These are phyloP conservation scores for Silene noctiflora DNA, from an alignment of 179 eudicot species.

Conservation along the genomic window DNA sequence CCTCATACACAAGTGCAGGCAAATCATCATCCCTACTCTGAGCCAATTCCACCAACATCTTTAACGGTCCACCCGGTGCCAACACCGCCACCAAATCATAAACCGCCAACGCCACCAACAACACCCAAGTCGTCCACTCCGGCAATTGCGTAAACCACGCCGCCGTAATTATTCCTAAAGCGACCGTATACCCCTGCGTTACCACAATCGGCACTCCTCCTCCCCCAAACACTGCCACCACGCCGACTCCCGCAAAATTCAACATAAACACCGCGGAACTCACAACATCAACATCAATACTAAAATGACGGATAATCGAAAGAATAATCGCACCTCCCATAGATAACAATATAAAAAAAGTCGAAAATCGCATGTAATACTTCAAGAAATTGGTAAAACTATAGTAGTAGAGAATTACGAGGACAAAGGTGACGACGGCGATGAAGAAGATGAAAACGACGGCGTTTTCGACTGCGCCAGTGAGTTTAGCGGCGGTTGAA, in stretches of 20 bases:
- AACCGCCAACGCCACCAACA: slow-evolving; percentile 72
- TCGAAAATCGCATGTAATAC: slow-evolving; percentile 71
- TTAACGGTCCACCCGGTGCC: slow-evolving; percentile 92
- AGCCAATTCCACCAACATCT: slow-evolving; percentile 76
- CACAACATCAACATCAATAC: slow-evolving; percentile 49
- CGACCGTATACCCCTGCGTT: slow-evolving; percentile 67
- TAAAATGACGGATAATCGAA: slow-evolving; percentile 49
- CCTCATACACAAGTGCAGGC: slow-evolving; percentile 84
- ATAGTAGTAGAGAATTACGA: slow-evolving; percentile 80
- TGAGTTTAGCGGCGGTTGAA: slow-evolving; percentile 54
- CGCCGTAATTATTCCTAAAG: slow-evolving; percentile 76
- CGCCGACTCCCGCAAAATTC: slow-evolving; percentile 68
- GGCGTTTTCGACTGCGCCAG: slow-evolving; percentile 78
- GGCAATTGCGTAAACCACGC: slow-evolving; percentile 92
- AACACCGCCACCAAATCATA: slow-evolving; percentile 89
- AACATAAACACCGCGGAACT: slow-evolving; percentile 45
- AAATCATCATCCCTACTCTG: slow-evolving; percentile 74
- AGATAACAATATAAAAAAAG: slow-evolving; percentile 55
- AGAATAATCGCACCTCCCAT: slow-evolving; percentile 74
- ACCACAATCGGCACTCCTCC: slow-evolving; percentile 67
- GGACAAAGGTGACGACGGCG: slow-evolving; percentile 63
- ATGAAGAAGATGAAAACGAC: slow-evolving; percentile 67
- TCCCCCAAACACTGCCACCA: slow-evolving; percentile 54
- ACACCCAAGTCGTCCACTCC: slow-evolving; percentile 95
- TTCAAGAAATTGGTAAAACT: slow-evolving; percentile 62